A percentile compares a stretch with the other conserved stretches of the same genome.
Conservation (phyloP, 2,329 filamentous ascomycete species). For the Exophiala bonariae region DNA sequence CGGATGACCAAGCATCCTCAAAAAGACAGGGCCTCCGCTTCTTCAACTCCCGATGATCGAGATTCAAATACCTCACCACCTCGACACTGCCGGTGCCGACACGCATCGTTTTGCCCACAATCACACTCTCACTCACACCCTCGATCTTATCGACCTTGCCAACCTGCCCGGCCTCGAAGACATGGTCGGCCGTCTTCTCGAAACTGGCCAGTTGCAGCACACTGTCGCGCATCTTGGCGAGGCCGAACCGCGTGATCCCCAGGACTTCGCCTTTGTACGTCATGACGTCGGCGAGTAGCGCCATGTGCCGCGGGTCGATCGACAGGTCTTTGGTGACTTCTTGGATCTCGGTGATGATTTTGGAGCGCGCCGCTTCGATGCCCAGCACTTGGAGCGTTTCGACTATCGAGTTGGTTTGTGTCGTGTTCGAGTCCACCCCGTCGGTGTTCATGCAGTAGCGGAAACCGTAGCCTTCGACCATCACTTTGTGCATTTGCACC, state of each 20-base stretch:
- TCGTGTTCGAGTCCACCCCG: constrained; percentile 70
- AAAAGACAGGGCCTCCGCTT: constrained; percentile 60
- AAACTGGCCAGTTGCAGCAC: constrained; percentile 94
- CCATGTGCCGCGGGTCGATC: constrained; percentile 97
- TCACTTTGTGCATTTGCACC: constrained; percentile 68
- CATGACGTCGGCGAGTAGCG: constrained; percentile 96
- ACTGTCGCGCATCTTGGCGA: constrained; percentile 93
- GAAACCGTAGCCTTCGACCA: constrained; percentile 92
- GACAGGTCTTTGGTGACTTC: constrained; percentile 90
- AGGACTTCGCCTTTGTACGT: constrained; percentile 97
- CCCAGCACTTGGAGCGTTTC: constrained; percentile 84
- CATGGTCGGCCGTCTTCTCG: constrained; percentile 95
- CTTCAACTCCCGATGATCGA: constrained; percentile 60
- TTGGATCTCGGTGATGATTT: constrained; percentile 85
- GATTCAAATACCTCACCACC: constrained; percentile 74
- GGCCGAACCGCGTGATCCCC: constrained; percentile 92
- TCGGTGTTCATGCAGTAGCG: constrained; percentile 88
- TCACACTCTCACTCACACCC: constrained; percentile 94
- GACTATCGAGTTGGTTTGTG: constrained; percentile 83
- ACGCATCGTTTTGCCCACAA: constrained; percentile 93
- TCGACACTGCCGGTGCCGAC: constrained; percentile 92
- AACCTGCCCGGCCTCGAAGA: constrained; percentile 89
- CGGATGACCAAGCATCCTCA: constrained; percentile 62
- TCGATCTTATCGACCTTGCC: constrained; percentile 93
- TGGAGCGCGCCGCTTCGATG: constrained; percentile 88